These are phyloP conservation scores for Thelonectria discophora DNA, from an alignment of 2,329 filamentous ascomycete species.

Conservation along the genomic window DNA sequence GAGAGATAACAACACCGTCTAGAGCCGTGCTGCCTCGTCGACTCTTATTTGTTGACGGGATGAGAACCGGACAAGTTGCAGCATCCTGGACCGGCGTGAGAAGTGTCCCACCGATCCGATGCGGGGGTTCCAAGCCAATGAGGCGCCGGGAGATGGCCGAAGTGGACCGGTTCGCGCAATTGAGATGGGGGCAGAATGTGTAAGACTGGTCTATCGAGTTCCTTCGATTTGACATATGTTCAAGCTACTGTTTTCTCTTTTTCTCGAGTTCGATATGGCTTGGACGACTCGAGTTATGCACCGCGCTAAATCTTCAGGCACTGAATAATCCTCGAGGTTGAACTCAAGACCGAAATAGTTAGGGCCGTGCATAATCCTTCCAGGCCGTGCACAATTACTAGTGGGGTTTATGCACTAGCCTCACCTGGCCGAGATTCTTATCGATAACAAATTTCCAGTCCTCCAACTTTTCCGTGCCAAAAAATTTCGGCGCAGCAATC, in stretches of 20 bases:
- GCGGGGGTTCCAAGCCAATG: constrained; percentile 39
- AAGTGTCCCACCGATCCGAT: constrained; percentile 32
- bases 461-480: constrained; percentile 37
- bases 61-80: constrained; percentile 14
- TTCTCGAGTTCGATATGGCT: too few species aligned
- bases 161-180: constrained; percentile 17
- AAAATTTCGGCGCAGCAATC: constrained; percentile 45
- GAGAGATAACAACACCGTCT: constrained; percentile 10
- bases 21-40: constrained; percentile 26
- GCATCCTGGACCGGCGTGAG: constrained; percentile 23
- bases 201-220: neutral
- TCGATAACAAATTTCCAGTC: constrained; percentile 44
- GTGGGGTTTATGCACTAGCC: constrained; percentile 21
- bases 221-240: too few species aligned
- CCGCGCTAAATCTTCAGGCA: too few species aligned
- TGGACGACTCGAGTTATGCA: too few species aligned
- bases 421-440: constrained; percentile 33
- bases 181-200: neutral
- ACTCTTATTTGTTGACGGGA: constrained; percentile 8
- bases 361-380: neutral
- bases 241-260: too few species aligned
- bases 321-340: too few species aligned
- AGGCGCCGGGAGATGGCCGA: constrained; percentile 9
- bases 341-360: too few species aligned
- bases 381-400: constrained; percentile 14